Base-by-base conservation (phyloP, 441 rosid genomes). In the Jatropha multifida region DNA sequence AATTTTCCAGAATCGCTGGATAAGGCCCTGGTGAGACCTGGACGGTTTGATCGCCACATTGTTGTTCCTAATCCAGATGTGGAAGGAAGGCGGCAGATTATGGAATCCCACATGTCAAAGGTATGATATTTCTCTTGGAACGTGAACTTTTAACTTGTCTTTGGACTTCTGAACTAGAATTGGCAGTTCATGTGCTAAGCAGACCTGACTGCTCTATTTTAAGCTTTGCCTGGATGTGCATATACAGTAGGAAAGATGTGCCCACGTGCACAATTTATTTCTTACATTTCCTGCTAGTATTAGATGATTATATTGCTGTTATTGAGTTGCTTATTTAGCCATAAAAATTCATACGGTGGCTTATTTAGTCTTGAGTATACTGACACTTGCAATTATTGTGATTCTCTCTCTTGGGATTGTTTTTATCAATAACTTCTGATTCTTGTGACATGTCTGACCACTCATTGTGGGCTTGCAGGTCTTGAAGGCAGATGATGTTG, bases 101-200 rank as follows among this genome's bases (percentile, higher is more conserved):
- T 96, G 85, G 99, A 96, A 79, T 81, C 89, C 78, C 95, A 92
- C 85, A 89, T 94, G 99, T 86, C 99, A 65, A 93, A 94, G 98
- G 99, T 95, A 90, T 71, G 70, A 14, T 74, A 70, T 74, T 23
- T 20, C 71, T 49, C 13, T 42, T 41, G 52, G 18, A 38, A 41
- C 32, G 42, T 59, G 32, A 37, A 2, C 56, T 51, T 46, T 48
- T 7, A 11, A 40, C 27, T 17, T 9, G 26, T 40, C 48, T 48
- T 69, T 48, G 13, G n/a, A 71, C 65, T 63, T 74, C 12, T 51
- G 38, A 71, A 65, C 54, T 69, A 38, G 20, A 27, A 67, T 74
- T 49, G 42, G 56, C 64, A 62, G 46, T 13, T 23, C 17, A 5
- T 54, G 58, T 54, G 5, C 4, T n/a, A 2, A 17, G 32, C 58